Percentiles rank a stretch among this genome's conserved stretches.
phyloP scores from a whole-genome alignment of 73 alveolate genomes.

The Stentor coeruleus region DNA sequence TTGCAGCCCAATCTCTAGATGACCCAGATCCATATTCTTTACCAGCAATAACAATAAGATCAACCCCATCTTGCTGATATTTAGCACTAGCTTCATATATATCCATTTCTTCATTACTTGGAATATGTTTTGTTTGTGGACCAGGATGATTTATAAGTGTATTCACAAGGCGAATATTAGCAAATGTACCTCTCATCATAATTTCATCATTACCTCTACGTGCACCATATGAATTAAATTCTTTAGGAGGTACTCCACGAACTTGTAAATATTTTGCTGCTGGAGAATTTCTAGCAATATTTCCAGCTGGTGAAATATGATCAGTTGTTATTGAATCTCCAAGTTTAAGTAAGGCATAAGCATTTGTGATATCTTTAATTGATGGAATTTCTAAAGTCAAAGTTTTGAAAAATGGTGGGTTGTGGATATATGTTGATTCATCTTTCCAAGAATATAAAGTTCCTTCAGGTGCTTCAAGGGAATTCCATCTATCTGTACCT shows the following conservation, averaged over 20 bases:
- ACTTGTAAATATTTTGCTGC: slow-evolving; percentile 69
- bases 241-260: slow-evolving; percentile 62
- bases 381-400: slow-evolving; percentile 46
- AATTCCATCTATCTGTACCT: slow-evolving; percentile 91
- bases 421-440: slow-evolving; percentile 80
- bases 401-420: slow-evolving; percentile 88
- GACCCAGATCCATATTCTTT: slow-evolving; percentile 85
- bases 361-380: slow-evolving; percentile 53
- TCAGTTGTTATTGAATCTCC: slow-evolving; percentile 92
- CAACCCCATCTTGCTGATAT: slow-evolving; percentile 49
- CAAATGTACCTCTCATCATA: slow-evolving; percentile 91
- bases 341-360: slow-evolving; percentile 64
- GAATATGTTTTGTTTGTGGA: slow-evolving; percentile 77
- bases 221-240: slow-evolving; percentile 88
- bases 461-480: slow-evolving; percentile 69
- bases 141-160: slow-evolving; percentile 59
- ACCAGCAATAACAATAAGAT: slow-evolving; percentile 70
- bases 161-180: slow-evolving; percentile 77
- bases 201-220: slow-evolving; percentile 87
- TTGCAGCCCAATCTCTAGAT: slow-evolving; percentile 94
- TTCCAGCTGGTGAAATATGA: slow-evolving; percentile 91
- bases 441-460: slow-evolving; percentile 77
- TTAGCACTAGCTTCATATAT: slow-evolving; percentile 76
- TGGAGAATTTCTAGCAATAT: slow-evolving; percentile 76
- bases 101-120: slow-evolving; percentile 65